phyloP scores from a whole-genome alignment of 129 eudicot genomes.

The Pulicaria dysenterica region DNA sequence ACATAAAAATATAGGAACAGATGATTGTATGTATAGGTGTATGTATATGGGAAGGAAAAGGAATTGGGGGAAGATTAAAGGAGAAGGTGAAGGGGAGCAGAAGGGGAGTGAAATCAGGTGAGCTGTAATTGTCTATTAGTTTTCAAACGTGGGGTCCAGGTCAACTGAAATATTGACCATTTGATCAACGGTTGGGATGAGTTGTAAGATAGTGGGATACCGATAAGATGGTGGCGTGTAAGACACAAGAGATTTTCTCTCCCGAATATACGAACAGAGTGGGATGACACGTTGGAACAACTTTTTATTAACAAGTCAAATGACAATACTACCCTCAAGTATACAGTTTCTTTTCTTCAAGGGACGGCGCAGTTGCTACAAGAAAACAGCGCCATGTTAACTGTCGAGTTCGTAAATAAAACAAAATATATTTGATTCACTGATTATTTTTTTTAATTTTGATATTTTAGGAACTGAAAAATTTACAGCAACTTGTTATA shows the following conservation, averaged over 20 bases:
- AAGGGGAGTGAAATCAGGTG: constrained; percentile 40
- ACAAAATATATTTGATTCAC: no score
- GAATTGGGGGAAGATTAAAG: background rate
- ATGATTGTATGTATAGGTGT: constrained; percentile 12
- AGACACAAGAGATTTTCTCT: constrained; percentile 26
- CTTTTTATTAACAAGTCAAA: background rate
- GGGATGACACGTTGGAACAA: constrained; percentile 39
- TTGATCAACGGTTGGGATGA: constrained; percentile 32
- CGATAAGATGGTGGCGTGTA: constrained; percentile 31
- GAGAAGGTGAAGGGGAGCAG: constrained; percentile 3
- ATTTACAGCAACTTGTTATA: no score
- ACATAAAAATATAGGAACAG: constrained; percentile 4
- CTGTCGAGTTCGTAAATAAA: background rate
- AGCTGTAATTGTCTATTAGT: constrained; percentile 33
- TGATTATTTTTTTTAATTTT: no score
- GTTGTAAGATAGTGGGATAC: constrained; percentile 32
- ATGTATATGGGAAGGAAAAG: background rate
- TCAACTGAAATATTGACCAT: constrained; percentile 6
- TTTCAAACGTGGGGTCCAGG: constrained; percentile 32
- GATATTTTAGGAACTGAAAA: no score
- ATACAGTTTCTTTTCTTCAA: background rate
- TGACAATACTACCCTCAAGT: constrained; percentile 23
- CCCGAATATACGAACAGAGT: constrained; percentile 37
- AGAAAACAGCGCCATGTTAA: constrained; percentile 29
- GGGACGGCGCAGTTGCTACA: constrained; percentile 13